phyloP scores from a whole-genome alignment of 1,284 basidiomycete genomes.

The Gomphus bonarii region DNA sequence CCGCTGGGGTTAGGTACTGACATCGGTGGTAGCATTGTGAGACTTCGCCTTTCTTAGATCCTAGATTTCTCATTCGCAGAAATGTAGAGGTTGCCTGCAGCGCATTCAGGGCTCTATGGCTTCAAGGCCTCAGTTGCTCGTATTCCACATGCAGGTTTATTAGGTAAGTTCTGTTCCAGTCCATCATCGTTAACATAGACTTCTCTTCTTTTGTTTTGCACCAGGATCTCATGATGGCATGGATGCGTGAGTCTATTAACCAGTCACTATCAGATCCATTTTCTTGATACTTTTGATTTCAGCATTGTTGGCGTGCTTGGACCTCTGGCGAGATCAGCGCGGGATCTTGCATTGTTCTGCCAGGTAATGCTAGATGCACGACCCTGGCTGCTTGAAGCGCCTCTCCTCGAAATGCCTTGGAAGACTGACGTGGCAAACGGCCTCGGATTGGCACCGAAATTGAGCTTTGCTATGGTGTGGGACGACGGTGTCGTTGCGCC shows the following conservation, averaged over 20 bases:
- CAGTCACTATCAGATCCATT: constrained; percentile 3
- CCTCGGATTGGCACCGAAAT: constrained; percentile 28
- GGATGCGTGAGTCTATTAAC: constrained; percentile 26
- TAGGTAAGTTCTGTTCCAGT: constrained; percentile 17
- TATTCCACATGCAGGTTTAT: constrained; percentile 38
- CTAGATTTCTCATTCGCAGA: background rate
- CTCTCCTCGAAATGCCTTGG: constrained; percentile 45
- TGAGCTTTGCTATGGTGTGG: constrained; percentile 43
- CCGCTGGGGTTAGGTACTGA: constrained; percentile 51
- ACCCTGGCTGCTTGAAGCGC: constrained; percentile 46
- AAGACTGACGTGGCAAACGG: constrained; percentile 29
- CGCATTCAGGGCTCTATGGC: constrained; percentile 43
- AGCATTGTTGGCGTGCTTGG: constrained; percentile 39
- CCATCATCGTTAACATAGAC: background rate
- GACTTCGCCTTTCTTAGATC: constrained; percentile 9
- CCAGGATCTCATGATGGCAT: constrained; percentile 39
- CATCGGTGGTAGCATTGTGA: constrained; percentile 39
- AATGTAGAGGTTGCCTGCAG: constrained; percentile 32
- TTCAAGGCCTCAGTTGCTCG: constrained; percentile 42
- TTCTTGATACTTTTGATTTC: background rate
- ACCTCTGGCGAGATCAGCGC: constrained; percentile 40
- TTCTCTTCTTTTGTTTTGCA: background rate
- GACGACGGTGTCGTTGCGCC: constrained; percentile 47
- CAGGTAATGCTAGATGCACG: constrained; percentile 37
- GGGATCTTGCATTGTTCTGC: constrained; percentile 44